These are phyloP conservation scores for Aphanomyces stellatus DNA, from an alignment of 352 stramenopile genomes.

Conservation along the genomic window DNA sequence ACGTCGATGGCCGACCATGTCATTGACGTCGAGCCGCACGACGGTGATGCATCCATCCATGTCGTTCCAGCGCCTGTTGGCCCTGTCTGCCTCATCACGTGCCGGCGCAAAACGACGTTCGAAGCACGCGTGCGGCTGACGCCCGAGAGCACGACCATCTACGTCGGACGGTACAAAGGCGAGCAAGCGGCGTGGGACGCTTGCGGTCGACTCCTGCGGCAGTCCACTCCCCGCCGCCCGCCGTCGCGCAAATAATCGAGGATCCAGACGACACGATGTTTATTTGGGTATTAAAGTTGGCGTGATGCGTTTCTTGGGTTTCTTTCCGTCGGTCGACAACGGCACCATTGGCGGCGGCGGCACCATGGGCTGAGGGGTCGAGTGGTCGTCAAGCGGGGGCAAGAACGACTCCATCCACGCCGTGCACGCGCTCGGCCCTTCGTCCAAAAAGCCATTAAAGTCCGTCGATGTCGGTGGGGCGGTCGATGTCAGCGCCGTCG, in stretches of 20 bases:
- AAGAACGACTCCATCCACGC: constrained; percentile 2
- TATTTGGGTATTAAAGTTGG: neutral
- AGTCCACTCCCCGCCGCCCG: neutral
- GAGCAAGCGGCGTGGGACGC: constrained; percentile 1
- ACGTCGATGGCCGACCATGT: neutral
- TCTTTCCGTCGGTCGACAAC: too few relatives aligned
- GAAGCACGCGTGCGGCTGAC: neutral
- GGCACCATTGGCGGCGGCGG: too few relatives aligned
- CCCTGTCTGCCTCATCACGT: neutral
- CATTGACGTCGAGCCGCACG: neutral
- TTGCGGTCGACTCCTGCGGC: neutral
- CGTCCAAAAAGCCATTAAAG: constrained; percentile 9
- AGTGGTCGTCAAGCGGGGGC: neutral
- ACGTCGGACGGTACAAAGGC: constrained; percentile 6
- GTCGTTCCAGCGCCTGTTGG: neutral
- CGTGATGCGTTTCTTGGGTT: constrained; percentile 1
- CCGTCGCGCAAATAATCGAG: neutral
- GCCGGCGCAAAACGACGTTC: neutral
- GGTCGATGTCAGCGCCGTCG: neutral
- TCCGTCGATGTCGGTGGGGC: neutral
- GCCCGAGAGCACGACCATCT: neutral
- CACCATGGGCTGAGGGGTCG: neutral
- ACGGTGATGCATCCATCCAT: too few relatives aligned
- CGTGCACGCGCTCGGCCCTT: constrained; percentile 4
- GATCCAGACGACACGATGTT: too few relatives aligned